Evolutionary conservation across 2,329 filamentous ascomycete genomes (phyloP), one percentile per base, ranked within the genome.

Genomic region (Ascosphaera acerosa): DNA sequence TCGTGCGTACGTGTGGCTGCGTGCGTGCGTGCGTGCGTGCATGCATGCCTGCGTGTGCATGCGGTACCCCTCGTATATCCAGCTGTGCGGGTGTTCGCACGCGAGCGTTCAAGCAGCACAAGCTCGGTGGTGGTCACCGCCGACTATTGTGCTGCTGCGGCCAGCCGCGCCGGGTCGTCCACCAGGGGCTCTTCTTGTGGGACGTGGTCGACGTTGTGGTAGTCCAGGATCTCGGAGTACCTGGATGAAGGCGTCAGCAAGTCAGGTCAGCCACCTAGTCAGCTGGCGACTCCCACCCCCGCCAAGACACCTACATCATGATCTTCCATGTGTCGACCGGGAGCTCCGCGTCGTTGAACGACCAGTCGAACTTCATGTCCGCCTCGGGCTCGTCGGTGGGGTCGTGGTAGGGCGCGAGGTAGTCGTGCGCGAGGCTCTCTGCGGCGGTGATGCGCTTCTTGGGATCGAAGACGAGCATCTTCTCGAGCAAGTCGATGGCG

Each of bases 261-360:
- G n/a, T 29, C 27, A 29, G 17, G 17, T 10, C 10, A 12, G 27
- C 9, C 10, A 10, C 18, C 27, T 4, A 14, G 14, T 15, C 14
- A 29, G 27, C 27, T 10, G 30, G 30, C 18, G 15, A 3, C 19
- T 28, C 16, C 23, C 32, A 30, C 27, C 28, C 31, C 25, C 35
- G 26, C 30, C 27, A 10, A 12, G 14, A 16, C 20, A 52, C 75
- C 48, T 63, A 91, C 87, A 97, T 97, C 87, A 94, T 97, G 50
- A 97, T 92, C 61, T 97, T 97, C 87, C 87, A 97, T n/a, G 82
- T 91, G 49, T 97, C 87, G 31, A 94, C 82, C 1, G 87, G 84
- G 34, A 97, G 61, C 49, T 97, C 87, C 30, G 84, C 87, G 44
- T 97, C 87, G 52, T 94, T 94, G 58, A 97, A 97, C 33, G 82